Evolutionary conservation across 139 green algal species (phyloP).

Genomic region (Chlamydomonas schloesseri): DNA sequence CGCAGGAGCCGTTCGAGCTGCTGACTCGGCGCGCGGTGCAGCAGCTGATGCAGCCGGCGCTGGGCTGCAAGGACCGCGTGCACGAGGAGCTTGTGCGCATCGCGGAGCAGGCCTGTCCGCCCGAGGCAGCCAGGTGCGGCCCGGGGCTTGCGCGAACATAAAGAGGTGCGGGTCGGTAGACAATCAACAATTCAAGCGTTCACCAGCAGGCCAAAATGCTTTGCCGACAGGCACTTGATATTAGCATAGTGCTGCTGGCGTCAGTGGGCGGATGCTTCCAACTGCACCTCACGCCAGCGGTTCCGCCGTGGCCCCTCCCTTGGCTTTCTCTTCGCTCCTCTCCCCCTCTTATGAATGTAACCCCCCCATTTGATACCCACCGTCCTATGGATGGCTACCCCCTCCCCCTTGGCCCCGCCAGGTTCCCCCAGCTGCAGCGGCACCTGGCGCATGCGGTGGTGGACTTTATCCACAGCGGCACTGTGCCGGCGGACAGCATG

Average conservation of each 20-base stretch:
- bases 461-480: slow-evolving; percentile 78
- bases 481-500: slow-evolving; percentile 62
- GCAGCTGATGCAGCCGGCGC: slow-evolving; percentile 77
- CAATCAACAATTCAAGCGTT: no score
- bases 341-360: no score
- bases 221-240: no score
- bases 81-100: slow-evolving; percentile 89
- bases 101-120: slow-evolving; percentile 76
- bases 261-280: no score
- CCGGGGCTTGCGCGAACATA: background rate
- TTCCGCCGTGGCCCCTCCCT: no score
- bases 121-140: slow-evolving; percentile 76
- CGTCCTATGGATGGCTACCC: no score
- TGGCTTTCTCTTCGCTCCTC: no score
- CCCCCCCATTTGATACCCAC: no score
- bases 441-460: slow-evolving; percentile 75
- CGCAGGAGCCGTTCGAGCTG: slow-evolving; percentile 96
- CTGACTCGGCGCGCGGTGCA: slow-evolving; percentile 84
- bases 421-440: slow-evolving; percentile 74
- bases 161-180: background rate
- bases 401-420: no score
- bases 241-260: no score
- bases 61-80: slow-evolving; percentile 76
- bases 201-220: no score
- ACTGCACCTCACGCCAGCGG: no score